Evolutionary conservation across 1,139 yeast species (phyloP), one percentile per base, ranked within the genome.

Genomic region (Pichia sp.): DNA sequence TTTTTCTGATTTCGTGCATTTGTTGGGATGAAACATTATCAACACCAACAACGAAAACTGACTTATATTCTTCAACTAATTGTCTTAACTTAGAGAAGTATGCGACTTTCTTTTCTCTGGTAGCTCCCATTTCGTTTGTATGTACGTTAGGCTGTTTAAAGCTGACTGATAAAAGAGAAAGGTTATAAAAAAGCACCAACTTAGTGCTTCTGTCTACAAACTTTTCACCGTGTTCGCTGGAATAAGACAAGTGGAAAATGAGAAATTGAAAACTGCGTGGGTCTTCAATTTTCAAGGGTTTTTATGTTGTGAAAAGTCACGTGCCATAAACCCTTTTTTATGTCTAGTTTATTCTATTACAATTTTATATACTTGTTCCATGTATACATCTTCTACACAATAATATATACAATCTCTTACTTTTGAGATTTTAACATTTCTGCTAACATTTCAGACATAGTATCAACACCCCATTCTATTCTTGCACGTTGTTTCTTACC

Each of bases 11-110:
- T 82, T 92, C 96, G 80, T 92, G 98, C 97, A 92, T 90, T 74
- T 92, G 98, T 81, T 92, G 98, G 66, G 98, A 92, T 64, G 97
- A 88, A 71, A 92, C 98, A 82, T 92, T 92, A 81, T 92, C 98
- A 66, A 92, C 97, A 77, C 97, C 97, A 70, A 92, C 97, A 66
- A 92, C 74, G 89, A 92, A 90, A 81, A 90, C 82, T 66, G 97
- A 88, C 82, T 87, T 86, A 96, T 85, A 88, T 74, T 88, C 95
- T 76, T 86, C 95, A 70, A 92, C 81, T 71, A 89, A 83, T 73
- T 85, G 85, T 81, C 94, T 89, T 76, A 92, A 88, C 79, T 88
- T 92, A 72, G 80, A 67, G 79, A 92, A 92, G 85, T 92, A 92
- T 76, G 87, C 94, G 69, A 72, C 83, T 76, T 92, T 92, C 83